phyloP scores from a whole-genome alignment of 305 asterid genomes.

The Caryopteris hybrid region DNA sequence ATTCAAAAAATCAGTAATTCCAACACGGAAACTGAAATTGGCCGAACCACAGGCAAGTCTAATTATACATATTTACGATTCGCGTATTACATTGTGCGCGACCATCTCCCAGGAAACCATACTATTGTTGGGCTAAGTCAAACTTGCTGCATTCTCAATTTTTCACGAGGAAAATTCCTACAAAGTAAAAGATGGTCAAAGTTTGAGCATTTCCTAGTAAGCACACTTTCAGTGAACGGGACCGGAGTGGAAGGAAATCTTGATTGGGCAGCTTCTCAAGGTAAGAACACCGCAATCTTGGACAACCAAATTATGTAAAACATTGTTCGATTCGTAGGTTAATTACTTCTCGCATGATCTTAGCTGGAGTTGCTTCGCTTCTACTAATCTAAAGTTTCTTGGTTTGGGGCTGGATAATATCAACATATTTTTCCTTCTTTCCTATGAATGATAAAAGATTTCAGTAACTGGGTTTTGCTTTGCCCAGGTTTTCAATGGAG shows the following conservation, averaged over 20 bases:
- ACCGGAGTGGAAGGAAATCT: neutral
- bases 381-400: neutral
- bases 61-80: too few relatives aligned
- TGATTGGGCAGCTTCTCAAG: neutral
- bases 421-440: neutral
- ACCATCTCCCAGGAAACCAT: too few relatives aligned
- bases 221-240: too few relatives aligned
- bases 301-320: neutral
- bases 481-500: neutral
- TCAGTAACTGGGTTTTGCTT: neutral
- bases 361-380: neutral
- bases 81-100: too few relatives aligned
- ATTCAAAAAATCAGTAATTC: too few relatives aligned
- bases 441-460: neutral
- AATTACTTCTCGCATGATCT: neutral
- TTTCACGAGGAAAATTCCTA: too few relatives aligned
- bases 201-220: too few relatives aligned
- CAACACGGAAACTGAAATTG: too few relatives aligned
- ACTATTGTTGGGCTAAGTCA: too few relatives aligned
- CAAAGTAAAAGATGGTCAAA: too few relatives aligned
- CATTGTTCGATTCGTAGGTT: neutral
- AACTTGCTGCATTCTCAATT: too few relatives aligned
- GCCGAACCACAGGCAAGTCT: too few relatives aligned
- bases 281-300: neutral
- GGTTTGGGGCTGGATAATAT: neutral